Evolutionary conservation across 495 filamentous ascomycete genomes (phyloP).

Genomic region (Parachaetomium inaequale): DNA sequence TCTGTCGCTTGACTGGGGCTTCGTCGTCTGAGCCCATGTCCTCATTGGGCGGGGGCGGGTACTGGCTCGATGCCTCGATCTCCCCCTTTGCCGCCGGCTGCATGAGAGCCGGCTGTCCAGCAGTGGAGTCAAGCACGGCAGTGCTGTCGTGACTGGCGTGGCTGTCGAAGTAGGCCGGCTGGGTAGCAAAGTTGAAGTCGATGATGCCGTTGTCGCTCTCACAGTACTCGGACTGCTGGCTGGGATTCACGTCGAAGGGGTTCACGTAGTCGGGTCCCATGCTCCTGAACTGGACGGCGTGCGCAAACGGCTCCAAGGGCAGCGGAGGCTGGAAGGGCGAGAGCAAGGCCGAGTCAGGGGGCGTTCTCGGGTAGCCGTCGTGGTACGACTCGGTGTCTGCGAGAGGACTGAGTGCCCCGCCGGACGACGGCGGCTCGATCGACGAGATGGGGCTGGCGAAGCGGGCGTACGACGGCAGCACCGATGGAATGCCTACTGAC

Average conservation of each 20-base stretch:
- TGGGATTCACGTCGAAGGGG: slow-evolving; percentile 38
- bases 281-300: slow-evolving; percentile 29
- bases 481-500: slow-evolving; percentile 18
- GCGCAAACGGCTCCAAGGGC: slow-evolving; percentile 21
- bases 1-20: slow-evolving; percentile 25
- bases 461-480: slow-evolving; percentile 27
- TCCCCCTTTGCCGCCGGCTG: slow-evolving; percentile 33
- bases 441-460: slow-evolving; percentile 35
- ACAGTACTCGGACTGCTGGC: slow-evolving; percentile 31
- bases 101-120: slow-evolving; percentile 23
- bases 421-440: slow-evolving; percentile 35
- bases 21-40: neutral
- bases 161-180: slow-evolving; percentile 20
- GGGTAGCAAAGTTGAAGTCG: slow-evolving; percentile 17
- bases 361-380: slow-evolving; percentile 34
- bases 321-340: slow-evolving; percentile 24
- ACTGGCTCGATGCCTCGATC: slow-evolving; percentile 22
- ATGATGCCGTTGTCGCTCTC: slow-evolving; percentile 27
- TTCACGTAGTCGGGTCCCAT: slow-evolving; percentile 35
- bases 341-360: slow-evolving; percentile 31
- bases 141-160: slow-evolving; percentile 18
- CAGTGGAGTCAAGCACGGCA: slow-evolving; percentile 1
- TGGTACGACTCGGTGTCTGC: slow-evolving; percentile 39
- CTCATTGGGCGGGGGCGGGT: slow-evolving; percentile 17
- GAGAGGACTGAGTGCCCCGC: slow-evolving; percentile 36